Base-by-base conservation (phyloP, 2,329 filamentous ascomycete genomes). In the Calonectria henricotiae region DNA sequence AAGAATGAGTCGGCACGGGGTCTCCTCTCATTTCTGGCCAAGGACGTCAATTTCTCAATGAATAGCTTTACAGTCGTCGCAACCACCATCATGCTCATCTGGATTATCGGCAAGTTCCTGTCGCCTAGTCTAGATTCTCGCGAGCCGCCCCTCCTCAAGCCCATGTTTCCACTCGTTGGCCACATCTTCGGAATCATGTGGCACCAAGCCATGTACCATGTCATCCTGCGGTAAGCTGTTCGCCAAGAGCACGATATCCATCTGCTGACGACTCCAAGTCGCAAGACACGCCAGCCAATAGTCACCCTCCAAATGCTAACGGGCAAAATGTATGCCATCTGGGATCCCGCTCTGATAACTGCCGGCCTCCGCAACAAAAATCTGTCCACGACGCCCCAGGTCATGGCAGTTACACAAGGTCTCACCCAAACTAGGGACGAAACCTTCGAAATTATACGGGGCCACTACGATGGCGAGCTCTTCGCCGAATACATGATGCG, bases 251-350 rank as follows among this genome's bases (percentile, higher is more conserved):
- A 17, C 7, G 8, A 17, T 11, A 4, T 0, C 13, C 15, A 32
- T 9, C 23, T 25, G 25, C 46, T 64, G 15, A 64, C 39, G 23
- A 11, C 17, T n/a, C 11, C 43, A 43, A 62, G 46, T 17, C 58
- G 47, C 41, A 54, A 37, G 75, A 72, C 78, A 11, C 55, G 27
- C 44, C 39, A 78, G 49, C 68, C 76, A 27, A 84, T 86, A 70
- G 84, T 82, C 69, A 85, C 86, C 1, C 71, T 88, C 4, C 83
- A 82, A 3, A 83, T 87, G 76, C 74, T 86, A 47, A 80, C 77
- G 54, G 75, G 79, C 25, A 83, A 84, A 62, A 79, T 84, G 32
- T 88, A 88, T 72, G 75, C 86, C 47, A 81, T 86, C 27, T 83
- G 79, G 58, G 80, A 81, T 6, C 83, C 86, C 5, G 68, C 71